These are phyloP conservation scores for Diplodia scrobiculata DNA, from an alignment of 2,329 filamentous ascomycete genomes.

Conservation along the genomic window DNA sequence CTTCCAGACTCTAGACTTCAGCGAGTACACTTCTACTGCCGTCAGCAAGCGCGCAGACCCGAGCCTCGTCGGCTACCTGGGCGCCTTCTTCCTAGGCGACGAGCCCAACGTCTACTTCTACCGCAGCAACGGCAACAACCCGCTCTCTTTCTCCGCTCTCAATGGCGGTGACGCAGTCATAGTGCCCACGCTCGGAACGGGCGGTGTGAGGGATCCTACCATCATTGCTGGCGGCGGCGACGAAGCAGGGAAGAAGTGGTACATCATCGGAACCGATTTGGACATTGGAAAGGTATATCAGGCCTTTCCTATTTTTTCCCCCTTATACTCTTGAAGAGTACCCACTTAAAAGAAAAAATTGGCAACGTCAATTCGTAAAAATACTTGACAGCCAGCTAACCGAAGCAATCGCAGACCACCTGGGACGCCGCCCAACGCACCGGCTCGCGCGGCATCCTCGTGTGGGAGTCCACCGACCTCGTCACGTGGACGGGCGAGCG, in stretches of 20 bases:
- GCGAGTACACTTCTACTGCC: background rate
- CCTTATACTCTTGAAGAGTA: background rate
- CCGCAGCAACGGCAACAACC: slow-evolving; percentile 56
- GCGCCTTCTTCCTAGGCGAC: slow-evolving; percentile 58
- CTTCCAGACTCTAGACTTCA: slow-evolving; percentile 29
- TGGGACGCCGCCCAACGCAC: slow-evolving; percentile 58
- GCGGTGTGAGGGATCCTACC: slow-evolving; percentile 57
- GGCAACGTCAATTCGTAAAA: slow-evolving; percentile 14
- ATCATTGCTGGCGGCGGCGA: slow-evolving; percentile 53
- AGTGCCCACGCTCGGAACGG: slow-evolving; percentile 54
- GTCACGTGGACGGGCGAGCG: slow-evolving; percentile 55
- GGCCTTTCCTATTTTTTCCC: slow-evolving; percentile 32
- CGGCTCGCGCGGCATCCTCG: slow-evolving; percentile 56
- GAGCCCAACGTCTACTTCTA: slow-evolving; percentile 59
- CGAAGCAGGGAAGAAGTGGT: slow-evolving; percentile 57
- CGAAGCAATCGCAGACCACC: slow-evolving; percentile 45
- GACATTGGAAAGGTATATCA: slow-evolving; percentile 47
- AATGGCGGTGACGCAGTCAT: slow-evolving; percentile 55
- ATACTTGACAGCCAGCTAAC: background rate
- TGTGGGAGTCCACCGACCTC: slow-evolving; percentile 59
- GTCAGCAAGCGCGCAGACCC: slow-evolving; percentile 38
- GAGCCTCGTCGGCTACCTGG: slow-evolving; percentile 55
- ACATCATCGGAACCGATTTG: slow-evolving; percentile 59
- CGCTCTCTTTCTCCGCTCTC: slow-evolving; percentile 53
- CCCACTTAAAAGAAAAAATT: background rate